A percentile compares a stretch with the other conserved stretches of the same genome.
Evolutionary conservation across 139 green algal genomes (phyloP).

Genomic region (Pedinophyceae sp.): DNA sequence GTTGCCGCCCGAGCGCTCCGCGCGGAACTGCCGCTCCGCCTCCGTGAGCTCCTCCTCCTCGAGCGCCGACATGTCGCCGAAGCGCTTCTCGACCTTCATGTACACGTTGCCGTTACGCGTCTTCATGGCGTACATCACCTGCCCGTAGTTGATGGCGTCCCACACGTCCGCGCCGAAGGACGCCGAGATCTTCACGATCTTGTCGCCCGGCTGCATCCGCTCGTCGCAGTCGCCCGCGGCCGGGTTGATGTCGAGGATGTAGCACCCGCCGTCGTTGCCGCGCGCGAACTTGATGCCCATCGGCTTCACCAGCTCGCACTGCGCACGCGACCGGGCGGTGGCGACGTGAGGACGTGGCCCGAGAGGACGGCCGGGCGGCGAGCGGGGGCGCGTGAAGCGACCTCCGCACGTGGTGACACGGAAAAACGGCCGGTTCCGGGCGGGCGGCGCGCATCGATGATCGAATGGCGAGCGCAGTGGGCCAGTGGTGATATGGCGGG

Average conservation of each 20-base stretch:
- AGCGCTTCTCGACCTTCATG: constrained; percentile 71
- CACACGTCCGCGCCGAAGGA: constrained; percentile 95
- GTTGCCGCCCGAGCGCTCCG: constrained; percentile 80
- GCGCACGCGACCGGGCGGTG: not conserved
- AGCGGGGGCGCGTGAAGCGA: not conserved
- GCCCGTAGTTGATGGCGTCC: constrained; percentile 37
- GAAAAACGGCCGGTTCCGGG: too few relatives aligned
- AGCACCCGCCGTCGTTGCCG: constrained; percentile 75
- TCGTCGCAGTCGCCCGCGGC: constrained; percentile 52
- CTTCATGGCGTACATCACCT: constrained; percentile 96
- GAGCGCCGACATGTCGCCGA: constrained; percentile 62
- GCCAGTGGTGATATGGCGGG: too few relatives aligned
- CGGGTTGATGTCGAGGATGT: constrained; percentile 48
- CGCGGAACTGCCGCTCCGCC: constrained; percentile 42
- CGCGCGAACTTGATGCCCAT: constrained; percentile 77
- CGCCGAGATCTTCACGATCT: constrained; percentile 68
- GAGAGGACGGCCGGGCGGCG: not conserved
- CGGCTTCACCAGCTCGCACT: constrained; percentile 57
- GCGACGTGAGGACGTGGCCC: not conserved
- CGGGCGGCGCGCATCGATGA: too few relatives aligned
- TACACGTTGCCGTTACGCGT: constrained; percentile 84
- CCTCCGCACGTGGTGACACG: too few relatives aligned
- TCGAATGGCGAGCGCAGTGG: too few relatives aligned
- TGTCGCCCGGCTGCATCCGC: constrained; percentile 65
- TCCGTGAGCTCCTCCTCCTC: constrained; percentile 45